Percentiles rank a stretch among this genome's conserved stretches.
Evolutionary conservation across 2,329 filamentous ascomycete genomes (phyloP).

Genomic region (Aureobasidium lini): DNA sequence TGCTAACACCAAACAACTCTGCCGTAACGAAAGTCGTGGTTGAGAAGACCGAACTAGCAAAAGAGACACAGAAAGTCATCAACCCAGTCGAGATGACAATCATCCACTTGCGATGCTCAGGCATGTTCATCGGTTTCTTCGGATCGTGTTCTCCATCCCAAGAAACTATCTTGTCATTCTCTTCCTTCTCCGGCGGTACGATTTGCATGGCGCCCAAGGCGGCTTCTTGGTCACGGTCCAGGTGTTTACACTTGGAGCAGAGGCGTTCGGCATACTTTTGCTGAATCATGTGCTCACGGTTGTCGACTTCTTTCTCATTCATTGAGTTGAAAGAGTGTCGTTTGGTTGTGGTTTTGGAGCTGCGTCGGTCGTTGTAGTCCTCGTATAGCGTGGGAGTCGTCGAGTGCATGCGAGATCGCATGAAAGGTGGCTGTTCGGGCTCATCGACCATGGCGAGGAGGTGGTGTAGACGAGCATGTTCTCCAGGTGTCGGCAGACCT

Average conservation of each 20-base stretch:
- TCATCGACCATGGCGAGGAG: slow-evolving; percentile 5
- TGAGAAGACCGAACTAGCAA: slow-evolving; percentile 32
- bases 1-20: slow-evolving; percentile 36
- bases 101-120: slow-evolving; percentile 18
- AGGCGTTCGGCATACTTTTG: neutral
- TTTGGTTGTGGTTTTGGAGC: neutral
- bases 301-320: slow-evolving; percentile 7
- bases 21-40: slow-evolving; percentile 36
- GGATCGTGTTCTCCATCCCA: slow-evolving; percentile 21
- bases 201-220: slow-evolving; percentile 1
- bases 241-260: neutral
- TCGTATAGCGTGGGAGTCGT: slow-evolving; percentile 1
- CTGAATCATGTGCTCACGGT: neutral
- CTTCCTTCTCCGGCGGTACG: neutral
- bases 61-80: slow-evolving; percentile 22
- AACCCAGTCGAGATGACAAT: slow-evolving; percentile 20
- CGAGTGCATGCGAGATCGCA: neutral
- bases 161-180: slow-evolving; percentile 18
- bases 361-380: neutral
- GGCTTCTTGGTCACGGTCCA: slow-evolving; percentile 4
- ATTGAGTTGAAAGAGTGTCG: slow-evolving; percentile 1
- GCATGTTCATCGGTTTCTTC: slow-evolving; percentile 20
- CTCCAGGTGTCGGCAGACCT: neutral
- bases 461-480: slow-evolving; percentile 3
- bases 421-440: neutral